Base-by-base conservation (phyloP, 2,329 filamentous ascomycete genomes). In the Cryphonectria naterciae region DNA sequence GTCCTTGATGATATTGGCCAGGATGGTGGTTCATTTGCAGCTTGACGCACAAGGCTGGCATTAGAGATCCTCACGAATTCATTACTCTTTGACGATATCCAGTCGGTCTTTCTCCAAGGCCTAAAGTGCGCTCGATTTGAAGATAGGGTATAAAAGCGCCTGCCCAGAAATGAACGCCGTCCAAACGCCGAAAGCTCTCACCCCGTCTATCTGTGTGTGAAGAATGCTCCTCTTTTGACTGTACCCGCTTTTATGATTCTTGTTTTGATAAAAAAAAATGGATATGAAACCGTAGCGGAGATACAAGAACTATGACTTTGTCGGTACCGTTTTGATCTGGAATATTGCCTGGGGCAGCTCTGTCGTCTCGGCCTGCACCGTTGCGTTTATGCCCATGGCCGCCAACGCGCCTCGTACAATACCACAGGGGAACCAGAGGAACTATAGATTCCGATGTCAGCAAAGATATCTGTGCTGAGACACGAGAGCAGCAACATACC, bases 391-490 rank as follows among this genome's bases (percentile, higher is more conserved):
- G 7, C 95, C 96, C 84, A 99, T 85, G 66, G 92, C 94, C n/a
- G 94, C 92, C 65, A 99, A 83, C n/a, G 94, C 94, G 41, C 96
- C 96, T 70, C 95, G 88, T 72, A 99, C 93, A 65, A 99, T 87
- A 63, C 96, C 96, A 76, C 95, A 97, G 10, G 96, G 96, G 78
- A 98, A 98, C 88, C 94, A 98, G 19, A 99, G 85, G 80, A 97
- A 98, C 92, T 97, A 15, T 3, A 10, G 22, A 15, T 37, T 2
- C 19, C 0, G 7, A 25, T 1, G 25, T 71, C 25, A 70, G 71
- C 13, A 56, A 17, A 6, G 3, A 25, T 22, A 32, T 8, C 19
- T 49, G 63, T 32, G 70, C 32, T 60, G 68, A 70, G 65, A 39
- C 7, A 10, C n/a, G 32, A 64, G 60, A 61, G n/a, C 71, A 35